Percentiles rank a stretch among this genome's conserved stretches.
phyloP scores from a whole-genome alignment of 768 basidiomycete species.

The Psilocybe cubensis region DNA sequence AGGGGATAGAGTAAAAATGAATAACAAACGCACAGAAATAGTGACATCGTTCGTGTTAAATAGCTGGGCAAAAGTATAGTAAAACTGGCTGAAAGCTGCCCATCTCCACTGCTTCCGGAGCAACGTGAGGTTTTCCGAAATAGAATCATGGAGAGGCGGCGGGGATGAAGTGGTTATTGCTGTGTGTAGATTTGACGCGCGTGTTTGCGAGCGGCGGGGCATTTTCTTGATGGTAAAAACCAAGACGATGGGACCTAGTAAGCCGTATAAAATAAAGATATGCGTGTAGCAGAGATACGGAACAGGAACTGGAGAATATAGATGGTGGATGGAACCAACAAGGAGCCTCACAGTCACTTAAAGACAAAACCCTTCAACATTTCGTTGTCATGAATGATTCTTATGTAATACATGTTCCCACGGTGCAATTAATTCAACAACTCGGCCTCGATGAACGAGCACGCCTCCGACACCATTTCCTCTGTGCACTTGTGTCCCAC shows the following conservation, averaged over 20 bases:
- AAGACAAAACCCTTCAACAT: constrained; percentile 20
- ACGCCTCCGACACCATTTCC: constrained; percentile 58
- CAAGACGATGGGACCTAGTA: background rate
- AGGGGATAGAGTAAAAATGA: constrained; percentile 7
- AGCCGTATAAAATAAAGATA: background rate
- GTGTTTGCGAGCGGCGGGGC: constrained; percentile 60
- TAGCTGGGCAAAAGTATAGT: constrained; percentile 79
- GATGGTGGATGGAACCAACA: background rate
- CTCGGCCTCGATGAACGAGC: constrained; percentile 33
- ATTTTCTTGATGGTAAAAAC: constrained; percentile 31
- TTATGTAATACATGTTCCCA: constrained; percentile 21
- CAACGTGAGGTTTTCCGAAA: constrained; percentile 42
- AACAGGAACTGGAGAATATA: background rate
- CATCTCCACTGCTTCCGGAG: constrained; percentile 90
- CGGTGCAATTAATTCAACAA: constrained; percentile 12
- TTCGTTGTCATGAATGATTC: constrained; percentile 25
- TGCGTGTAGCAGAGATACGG: background rate
- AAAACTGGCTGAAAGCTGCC: constrained; percentile 92
- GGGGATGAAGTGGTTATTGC: constrained; percentile 30
- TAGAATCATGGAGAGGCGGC: constrained; percentile 28
- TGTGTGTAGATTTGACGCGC: constrained; percentile 31
- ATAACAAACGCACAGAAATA: constrained; percentile 47
- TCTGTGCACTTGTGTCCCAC: constrained; percentile 67
- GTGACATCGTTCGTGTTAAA: constrained; percentile 75
- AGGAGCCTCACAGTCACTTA: constrained; percentile 1